phyloP scores from a whole-genome alignment of 441 rosid genomes.

The Theobroma grandiflorum region DNA sequence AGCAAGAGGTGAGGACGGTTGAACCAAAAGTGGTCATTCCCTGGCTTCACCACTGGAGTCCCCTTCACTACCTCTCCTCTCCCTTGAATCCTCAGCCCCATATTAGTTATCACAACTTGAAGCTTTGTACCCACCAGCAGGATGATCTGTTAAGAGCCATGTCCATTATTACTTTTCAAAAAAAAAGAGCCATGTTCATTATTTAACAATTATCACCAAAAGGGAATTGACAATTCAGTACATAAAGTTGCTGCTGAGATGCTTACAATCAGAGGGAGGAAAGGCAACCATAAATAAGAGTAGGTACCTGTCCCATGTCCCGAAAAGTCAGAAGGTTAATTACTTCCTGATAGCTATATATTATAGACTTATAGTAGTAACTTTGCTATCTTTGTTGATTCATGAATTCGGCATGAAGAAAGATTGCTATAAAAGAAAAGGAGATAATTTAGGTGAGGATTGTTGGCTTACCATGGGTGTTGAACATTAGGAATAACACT shows the following conservation, averaged over 20 bases:
- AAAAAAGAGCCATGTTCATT: background rate
- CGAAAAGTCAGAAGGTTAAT: background rate
- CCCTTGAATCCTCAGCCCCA: constrained; percentile 56
- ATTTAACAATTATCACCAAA: background rate
- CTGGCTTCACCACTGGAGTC: constrained; percentile 61
- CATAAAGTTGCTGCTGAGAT: background rate
- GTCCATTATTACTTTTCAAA: background rate
- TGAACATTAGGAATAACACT: constrained; percentile 53
- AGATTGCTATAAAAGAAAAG: background rate
- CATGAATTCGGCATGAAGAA: background rate
- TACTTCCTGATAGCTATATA: background rate
- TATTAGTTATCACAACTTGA: constrained; percentile 62
- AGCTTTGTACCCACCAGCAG: constrained; percentile 66
- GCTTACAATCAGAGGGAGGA: constrained; percentile 57
- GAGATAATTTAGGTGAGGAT: background rate
- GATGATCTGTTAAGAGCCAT: constrained; percentile 46
- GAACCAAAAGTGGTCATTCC: constrained; percentile 67
- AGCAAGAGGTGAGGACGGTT: constrained; percentile 59
- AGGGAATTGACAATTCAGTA: background rate
- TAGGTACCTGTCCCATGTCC: constrained; percentile 48
- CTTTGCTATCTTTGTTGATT: too few relatives aligned
- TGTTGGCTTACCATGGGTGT: constrained; percentile 49
- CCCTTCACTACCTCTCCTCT: constrained; percentile 60
- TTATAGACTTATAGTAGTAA: background rate
- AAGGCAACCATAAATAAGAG: constrained; percentile 61